Conservation (phyloP, 352 stramenopile species). For the Globisporangium cylindrosporum region DNA sequence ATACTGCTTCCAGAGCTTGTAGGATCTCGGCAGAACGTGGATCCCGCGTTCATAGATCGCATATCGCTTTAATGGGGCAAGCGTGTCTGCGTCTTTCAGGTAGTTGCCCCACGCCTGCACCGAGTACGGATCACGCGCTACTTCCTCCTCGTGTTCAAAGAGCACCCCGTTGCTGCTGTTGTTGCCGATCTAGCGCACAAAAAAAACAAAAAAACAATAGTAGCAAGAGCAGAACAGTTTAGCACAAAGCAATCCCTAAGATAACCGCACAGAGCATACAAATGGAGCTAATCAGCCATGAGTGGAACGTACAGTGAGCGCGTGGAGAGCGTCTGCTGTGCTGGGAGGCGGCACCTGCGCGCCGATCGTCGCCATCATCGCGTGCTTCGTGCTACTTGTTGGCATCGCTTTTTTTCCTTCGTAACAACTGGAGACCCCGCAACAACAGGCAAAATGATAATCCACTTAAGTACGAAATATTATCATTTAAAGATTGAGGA, state of each 20-base stretch:
- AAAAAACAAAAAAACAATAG: background rate
- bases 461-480: background rate
- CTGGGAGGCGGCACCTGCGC: background rate
- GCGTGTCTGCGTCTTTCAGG: constrained; percentile 25
- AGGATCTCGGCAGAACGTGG: constrained; percentile 84
- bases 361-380: constrained; percentile 15
- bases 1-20: constrained; percentile 95
- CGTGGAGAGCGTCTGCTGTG: constrained; percentile 4
- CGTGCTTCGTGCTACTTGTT: background rate
- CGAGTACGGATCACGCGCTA: constrained; percentile 77
- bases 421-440: background rate
- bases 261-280: background rate
- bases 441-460: background rate
- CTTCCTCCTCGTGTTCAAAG: constrained; percentile 82
- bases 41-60: constrained; percentile 89
- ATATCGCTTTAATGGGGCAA: constrained; percentile 27
- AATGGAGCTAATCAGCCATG: background rate
- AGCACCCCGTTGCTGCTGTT: constrained; percentile 1
- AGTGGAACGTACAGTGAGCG: background rate
- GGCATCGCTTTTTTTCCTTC: background rate
- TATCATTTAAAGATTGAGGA: background rate
- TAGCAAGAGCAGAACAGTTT: background rate
- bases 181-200: background rate
- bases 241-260: background rate
- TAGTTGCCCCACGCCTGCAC: constrained; percentile 84